A percentile compares a stretch with the other conserved stretches of the same genome.
Evolutionary conservation across 768 basidiomycete genomes (phyloP).

Genomic region (Albatrellus ellisii): DNA sequence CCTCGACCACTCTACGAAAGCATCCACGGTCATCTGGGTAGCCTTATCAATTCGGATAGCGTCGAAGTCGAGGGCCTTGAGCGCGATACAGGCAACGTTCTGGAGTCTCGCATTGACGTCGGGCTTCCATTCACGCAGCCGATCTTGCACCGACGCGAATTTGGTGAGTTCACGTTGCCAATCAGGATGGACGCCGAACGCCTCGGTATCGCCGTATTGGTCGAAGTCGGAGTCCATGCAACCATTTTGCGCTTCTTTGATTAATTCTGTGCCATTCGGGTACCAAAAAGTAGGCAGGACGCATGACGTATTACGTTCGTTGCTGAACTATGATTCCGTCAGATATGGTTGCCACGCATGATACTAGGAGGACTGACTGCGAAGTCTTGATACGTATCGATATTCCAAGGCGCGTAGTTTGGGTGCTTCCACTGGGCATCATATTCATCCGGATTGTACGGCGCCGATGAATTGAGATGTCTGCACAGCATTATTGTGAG

Average conservation of each 20-base stretch:
- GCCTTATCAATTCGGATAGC: constrained; percentile 94
- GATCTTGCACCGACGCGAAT: constrained; percentile 93
- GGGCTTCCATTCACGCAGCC: constrained; percentile 86
- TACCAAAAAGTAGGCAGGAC: constrained; percentile 68
- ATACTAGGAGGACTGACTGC: constrained; percentile 26
- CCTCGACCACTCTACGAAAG: constrained; percentile 63
- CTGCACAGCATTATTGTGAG: constrained; percentile 11
- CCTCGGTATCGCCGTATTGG: constrained; percentile 95
- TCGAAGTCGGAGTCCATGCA: constrained; percentile 82
- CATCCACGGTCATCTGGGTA: constrained; percentile 80
- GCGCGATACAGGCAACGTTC: constrained; percentile 72
- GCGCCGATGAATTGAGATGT: constrained; percentile 74
- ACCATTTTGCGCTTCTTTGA: constrained; percentile 48
- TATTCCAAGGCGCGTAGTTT: constrained; percentile 70
- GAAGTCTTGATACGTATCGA: constrained; percentile 78
- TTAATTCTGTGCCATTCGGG: constrained; percentile 53
- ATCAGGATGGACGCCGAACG: constrained; percentile 91
- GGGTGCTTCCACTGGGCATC: constrained; percentile 63
- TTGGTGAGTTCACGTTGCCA: constrained; percentile 92
- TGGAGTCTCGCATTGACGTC: constrained; percentile 66
- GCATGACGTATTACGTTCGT: constrained; percentile 64
- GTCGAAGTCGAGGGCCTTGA: constrained; percentile 82
- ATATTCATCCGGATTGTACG: constrained; percentile 69
- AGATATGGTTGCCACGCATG: constrained; percentile 2
- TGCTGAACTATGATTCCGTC: constrained; percentile 34